A percentile compares a stretch with the other conserved stretches of the same genome.
Conservation (phyloP, 208 protist species). For the Naegleria lovaniensis region DNA sequence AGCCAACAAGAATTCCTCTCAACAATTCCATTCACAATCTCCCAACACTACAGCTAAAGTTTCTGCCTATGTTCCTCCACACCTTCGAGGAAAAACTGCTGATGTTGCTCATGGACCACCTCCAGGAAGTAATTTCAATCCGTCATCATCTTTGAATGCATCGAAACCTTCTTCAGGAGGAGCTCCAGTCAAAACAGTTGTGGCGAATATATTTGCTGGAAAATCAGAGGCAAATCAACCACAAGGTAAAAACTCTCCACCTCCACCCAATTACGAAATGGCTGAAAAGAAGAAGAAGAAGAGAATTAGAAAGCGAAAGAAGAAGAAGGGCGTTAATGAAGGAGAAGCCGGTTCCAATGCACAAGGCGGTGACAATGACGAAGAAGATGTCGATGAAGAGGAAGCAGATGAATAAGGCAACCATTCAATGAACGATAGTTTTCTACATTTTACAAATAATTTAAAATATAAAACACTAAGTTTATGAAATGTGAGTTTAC, state of each 20-base stretch:
- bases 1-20: neutral
- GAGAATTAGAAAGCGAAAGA: neutral
- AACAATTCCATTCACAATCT: neutral
- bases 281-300: neutral
- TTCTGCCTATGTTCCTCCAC: slow-evolving; percentile 6
- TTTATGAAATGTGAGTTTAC: too few species aligned
- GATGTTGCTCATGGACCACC: neutral
- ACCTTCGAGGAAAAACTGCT: neutral
- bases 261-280: neutral
- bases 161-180: too few species aligned
- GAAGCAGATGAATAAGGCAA: too few species aligned
- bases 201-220: neutral
- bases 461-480: too few species aligned
- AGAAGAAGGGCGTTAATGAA: neutral
- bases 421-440: too few species aligned
- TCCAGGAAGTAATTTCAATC: neutral
- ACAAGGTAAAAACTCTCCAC: neutral
- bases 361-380: neutral
- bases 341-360: neutral
- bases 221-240: neutral
- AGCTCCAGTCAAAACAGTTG: neutral
- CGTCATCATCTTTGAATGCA: too few species aligned
- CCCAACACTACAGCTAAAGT: neutral
- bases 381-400: neutral
- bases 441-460: too few species aligned